These are phyloP conservation scores for Aspergillus oerlinghausenensis DNA, from an alignment of 2,329 filamentous ascomycete genomes.

Conservation along the genomic window DNA sequence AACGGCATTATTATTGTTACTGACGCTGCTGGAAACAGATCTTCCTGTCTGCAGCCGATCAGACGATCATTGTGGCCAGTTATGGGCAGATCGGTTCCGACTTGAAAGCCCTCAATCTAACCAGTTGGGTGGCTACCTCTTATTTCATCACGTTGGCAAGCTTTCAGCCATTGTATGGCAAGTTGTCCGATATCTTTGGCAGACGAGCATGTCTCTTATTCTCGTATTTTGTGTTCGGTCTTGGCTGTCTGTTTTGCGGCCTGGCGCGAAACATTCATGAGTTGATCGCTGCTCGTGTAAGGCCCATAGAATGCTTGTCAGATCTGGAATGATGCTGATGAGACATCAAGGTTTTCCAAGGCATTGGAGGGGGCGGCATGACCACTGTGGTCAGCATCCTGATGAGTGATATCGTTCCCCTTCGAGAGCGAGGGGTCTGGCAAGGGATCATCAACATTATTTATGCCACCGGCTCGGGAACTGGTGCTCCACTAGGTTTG, in stretches of 20 bases:
- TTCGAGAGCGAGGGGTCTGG: conserved; percentile 67
- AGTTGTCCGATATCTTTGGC: conserved; percentile 58
- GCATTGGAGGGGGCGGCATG: conserved; percentile 68
- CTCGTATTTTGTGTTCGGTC: conserved; percentile 51
- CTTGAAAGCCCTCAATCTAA: conserved; percentile 67
- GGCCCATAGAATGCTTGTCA: conserved; percentile 22
- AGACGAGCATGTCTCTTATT: conserved; percentile 49
- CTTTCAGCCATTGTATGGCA: conserved; percentile 64
- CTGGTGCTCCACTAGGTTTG: conserved; percentile 62
- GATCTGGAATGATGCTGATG: conserved; percentile 4
- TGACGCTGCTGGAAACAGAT: conserved; percentile 44
- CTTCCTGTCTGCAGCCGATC: conserved; percentile 68
- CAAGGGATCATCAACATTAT: conserved; percentile 71
- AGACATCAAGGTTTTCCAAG: conserved; percentile 47
- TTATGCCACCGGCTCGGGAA: conserved; percentile 62
- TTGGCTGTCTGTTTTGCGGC: conserved; percentile 50
- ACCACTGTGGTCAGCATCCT: conserved; percentile 65
- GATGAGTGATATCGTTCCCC: conserved; percentile 65
- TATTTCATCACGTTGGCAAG: conserved; percentile 70
- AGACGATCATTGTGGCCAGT: conserved; percentile 72
- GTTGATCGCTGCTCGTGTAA: conserved; percentile 59
- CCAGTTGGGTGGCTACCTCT: conserved; percentile 68
- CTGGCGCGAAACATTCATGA: conserved; percentile 60
- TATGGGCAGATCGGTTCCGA: conserved; percentile 75
- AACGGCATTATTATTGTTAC: not conserved